These are phyloP conservation scores for Coemansia sp. DNA, from an alignment of 192 early-diverging fungal species.

Conservation along the genomic window DNA sequence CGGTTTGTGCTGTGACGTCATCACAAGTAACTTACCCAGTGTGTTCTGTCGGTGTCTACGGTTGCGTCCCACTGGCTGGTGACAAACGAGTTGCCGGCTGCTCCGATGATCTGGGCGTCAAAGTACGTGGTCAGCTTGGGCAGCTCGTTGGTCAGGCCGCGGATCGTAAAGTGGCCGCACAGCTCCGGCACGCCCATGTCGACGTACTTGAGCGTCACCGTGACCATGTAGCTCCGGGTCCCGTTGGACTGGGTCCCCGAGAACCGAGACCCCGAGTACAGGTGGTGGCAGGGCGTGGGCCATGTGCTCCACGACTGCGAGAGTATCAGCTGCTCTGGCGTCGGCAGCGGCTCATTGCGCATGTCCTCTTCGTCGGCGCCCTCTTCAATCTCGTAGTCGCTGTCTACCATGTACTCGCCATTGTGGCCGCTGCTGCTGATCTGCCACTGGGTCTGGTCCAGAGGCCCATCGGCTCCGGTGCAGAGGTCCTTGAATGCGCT, in stretches of 20 bases:
- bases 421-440: neutral
- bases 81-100: conserved; percentile 59
- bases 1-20: neutral
- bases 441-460: no score
- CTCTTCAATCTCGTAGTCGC: neutral
- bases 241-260: conserved; percentile 52
- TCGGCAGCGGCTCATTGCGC: conserved; percentile 41
- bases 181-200: conserved; percentile 67
- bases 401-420: neutral
- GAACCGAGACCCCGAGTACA: conserved; percentile 54
- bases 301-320: conserved; percentile 55
- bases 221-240: conserved; percentile 43
- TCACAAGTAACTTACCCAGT: conserved; percentile 57
- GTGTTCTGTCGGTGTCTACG: conserved; percentile 64
- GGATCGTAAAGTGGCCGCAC: conserved; percentile 73
- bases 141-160: conserved; percentile 69
- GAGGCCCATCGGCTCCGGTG: neutral
- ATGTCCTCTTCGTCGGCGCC: conserved; percentile 16
- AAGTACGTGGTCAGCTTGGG: conserved; percentile 75
- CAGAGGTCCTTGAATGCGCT: neutral
- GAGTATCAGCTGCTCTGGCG: conserved; percentile 48
- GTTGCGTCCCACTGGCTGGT: conserved; percentile 78
- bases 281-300: conserved; percentile 53
- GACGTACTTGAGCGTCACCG: conserved; percentile 54
- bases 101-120: conserved; percentile 74